These are phyloP conservation scores for Mesembryanthemum crystallinum DNA, from an alignment of 148 eudicot species.

Conservation along the genomic window DNA sequence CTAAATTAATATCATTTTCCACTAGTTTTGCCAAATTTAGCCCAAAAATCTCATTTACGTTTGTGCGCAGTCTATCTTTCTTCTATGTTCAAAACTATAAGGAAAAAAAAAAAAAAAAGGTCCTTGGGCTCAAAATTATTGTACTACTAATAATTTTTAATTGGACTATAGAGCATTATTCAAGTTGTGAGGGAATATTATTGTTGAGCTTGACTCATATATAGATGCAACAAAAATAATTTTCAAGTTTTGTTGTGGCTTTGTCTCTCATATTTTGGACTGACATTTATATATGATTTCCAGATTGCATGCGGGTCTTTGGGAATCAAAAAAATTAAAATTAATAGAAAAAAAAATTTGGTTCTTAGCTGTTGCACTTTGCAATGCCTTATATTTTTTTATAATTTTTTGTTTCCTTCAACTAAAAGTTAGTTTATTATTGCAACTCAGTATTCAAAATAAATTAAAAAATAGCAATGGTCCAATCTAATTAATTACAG, in stretches of 20 bases:
- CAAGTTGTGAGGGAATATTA: not conserved
- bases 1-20: no score
- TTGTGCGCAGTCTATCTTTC: no score
- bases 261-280: not conserved
- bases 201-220: not conserved
- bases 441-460: not conserved
- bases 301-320: slow-evolving; percentile 13
- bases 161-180: no score
- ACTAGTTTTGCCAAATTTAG: no score
- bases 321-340: not conserved
- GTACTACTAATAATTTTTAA: no score
- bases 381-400: not conserved
- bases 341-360: not conserved
- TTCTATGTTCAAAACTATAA: no score
- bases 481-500: not conserved
- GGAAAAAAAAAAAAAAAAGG: no score
- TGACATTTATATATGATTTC: not conserved
- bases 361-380: not conserved
- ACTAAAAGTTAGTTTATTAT: not conserved
- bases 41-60: no score
- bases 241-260: not conserved
- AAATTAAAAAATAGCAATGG: not conserved
- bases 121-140: no score
- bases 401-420: not conserved
- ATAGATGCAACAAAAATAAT: slow-evolving; percentile 10